Percentiles rank a stretch among this genome's conserved stretches.
Evolutionary conservation across 2,329 filamentous ascomycete species (phyloP).

Genomic region (Penicillium sp.): DNA sequence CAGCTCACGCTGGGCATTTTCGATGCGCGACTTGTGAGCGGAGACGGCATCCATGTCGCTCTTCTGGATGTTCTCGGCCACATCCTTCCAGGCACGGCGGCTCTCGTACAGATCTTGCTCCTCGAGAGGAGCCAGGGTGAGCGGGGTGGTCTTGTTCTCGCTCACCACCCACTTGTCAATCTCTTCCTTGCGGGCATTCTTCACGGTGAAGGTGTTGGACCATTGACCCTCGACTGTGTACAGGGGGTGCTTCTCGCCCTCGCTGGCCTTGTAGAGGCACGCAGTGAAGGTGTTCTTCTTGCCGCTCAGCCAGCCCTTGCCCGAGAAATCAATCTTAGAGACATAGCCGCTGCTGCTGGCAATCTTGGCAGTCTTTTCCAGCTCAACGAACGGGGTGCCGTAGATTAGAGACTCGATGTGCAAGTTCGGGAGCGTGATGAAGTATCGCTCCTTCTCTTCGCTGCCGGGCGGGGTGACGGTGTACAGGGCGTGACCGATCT

Average conservation of each 20-base stretch:
- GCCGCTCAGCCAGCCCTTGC: constrained; percentile 89
- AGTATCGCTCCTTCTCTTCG: constrained; percentile 63
- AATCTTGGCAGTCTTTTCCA: constrained; percentile 81
- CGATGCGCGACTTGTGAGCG: constrained; percentile 78
- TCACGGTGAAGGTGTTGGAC: constrained; percentile 76
- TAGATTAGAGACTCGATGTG: constrained; percentile 89
- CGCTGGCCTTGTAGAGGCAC: constrained; percentile 61
- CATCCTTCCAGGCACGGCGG: constrained; percentile 79
- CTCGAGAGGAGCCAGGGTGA: constrained; percentile 66
- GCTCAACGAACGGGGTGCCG: constrained; percentile 73
- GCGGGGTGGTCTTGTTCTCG: constrained; percentile 56
- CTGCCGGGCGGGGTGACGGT: constrained; percentile 58
- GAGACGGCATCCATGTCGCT: constrained; percentile 80
- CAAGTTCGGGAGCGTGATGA: constrained; percentile 84
- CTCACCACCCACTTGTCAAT: constrained; percentile 60
- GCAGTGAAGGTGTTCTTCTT: constrained; percentile 91
- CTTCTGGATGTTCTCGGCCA: constrained; percentile 70
- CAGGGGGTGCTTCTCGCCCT: constrained; percentile 64
- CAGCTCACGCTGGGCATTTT: constrained; percentile 76
- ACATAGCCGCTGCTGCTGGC: constrained; percentile 80
- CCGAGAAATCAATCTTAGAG: constrained; percentile 85
- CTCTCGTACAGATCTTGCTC: constrained; percentile 83
- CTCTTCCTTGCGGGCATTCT: constrained; percentile 54
- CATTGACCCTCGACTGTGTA: constrained; percentile 84
- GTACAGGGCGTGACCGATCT: constrained; percentile 82